Conservation (phyloP, 2,329 filamentous ascomycete genomes). For the Fusarium sp. region DNA sequence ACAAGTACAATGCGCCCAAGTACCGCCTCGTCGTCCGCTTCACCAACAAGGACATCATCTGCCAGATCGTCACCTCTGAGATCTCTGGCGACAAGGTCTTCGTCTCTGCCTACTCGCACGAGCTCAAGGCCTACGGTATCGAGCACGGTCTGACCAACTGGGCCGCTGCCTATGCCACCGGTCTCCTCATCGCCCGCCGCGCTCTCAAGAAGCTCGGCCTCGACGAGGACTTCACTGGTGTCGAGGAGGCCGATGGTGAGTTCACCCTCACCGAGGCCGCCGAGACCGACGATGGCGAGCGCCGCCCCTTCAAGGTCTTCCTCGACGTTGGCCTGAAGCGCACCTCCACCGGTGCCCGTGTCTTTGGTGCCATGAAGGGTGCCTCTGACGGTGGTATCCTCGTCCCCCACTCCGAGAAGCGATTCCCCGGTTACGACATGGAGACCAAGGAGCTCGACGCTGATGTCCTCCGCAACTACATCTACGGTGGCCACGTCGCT, state of each 20-base stretch:
- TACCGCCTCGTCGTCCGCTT: conserved; percentile 99
- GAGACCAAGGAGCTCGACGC: conserved; percentile 98
- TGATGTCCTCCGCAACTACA: conserved; percentile 98
- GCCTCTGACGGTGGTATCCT: conserved; percentile 97
- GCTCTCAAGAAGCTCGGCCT: conserved; percentile 97
- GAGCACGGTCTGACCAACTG: conserved; percentile 99
- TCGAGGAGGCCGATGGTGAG: conserved; percentile 97
- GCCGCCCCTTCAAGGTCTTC: conserved; percentile 99
- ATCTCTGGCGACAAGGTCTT: conserved; percentile 99
- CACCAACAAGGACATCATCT: conserved; percentile 99
- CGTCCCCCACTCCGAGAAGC: conserved; percentile 98
- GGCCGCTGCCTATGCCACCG: conserved; percentile 96
- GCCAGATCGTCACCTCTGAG: conserved; percentile 96
- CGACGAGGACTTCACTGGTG: conserved; percentile 92
- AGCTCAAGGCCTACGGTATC: conserved; percentile 97
- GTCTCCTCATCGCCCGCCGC: conserved; percentile 96
- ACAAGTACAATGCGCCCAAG: conserved; percentile 99
- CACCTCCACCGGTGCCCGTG: conserved; percentile 97
- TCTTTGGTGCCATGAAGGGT: conserved; percentile 99
- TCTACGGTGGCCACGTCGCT: conserved; percentile 96
- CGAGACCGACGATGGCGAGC: conserved; percentile 90
- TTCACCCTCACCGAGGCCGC: conserved; percentile 94
- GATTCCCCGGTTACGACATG: conserved; percentile 98
- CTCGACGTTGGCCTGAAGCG: conserved; percentile 97
- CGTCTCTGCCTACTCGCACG: conserved; percentile 91